Conservation (phyloP, 202 grass and related monocot species). For the Schoenoplectus triqueter region DNA sequence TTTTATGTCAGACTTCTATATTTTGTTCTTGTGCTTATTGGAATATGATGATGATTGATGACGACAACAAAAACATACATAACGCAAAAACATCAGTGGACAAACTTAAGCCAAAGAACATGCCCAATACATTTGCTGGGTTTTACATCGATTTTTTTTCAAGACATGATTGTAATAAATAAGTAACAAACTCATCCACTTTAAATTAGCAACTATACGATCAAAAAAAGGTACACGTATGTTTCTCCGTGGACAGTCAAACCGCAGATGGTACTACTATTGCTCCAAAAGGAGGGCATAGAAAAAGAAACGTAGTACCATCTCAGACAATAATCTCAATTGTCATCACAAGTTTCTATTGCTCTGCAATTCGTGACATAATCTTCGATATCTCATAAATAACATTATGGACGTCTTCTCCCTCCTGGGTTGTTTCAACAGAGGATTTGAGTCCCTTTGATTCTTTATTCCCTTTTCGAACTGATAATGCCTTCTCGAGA, state of each 20-base stretch:
- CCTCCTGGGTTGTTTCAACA: constrained; percentile 51
- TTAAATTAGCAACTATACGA: not conserved
- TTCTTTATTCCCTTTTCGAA: constrained; percentile 65
- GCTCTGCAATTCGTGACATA: constrained; percentile 80
- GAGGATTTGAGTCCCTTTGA: constrained; percentile 39
- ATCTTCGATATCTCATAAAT: constrained; percentile 98
- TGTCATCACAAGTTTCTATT: constrained; percentile 18
- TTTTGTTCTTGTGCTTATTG: too few species aligned
- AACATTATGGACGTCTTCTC: constrained; percentile 72
- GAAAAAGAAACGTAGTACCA: constrained; percentile 18
- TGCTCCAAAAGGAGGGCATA: not conserved
- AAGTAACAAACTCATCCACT: not conserved
- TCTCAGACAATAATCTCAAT: not conserved
- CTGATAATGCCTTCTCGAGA: constrained; percentile 69
- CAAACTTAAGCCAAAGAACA: not conserved
- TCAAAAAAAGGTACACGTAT: not conserved
- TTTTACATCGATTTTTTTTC: not conserved
- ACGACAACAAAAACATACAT: too few species aligned
- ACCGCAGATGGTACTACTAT: constrained; percentile 9
- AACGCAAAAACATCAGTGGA: too few species aligned
- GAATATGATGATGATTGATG: too few species aligned
- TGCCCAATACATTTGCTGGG: not conserved
- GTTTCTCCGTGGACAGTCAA: not conserved
- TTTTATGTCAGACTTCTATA: too few species aligned
- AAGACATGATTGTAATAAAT: not conserved